phyloP scores from a whole-genome alignment of 768 basidiomycete genomes.

The Scleroderma citrinum region DNA sequence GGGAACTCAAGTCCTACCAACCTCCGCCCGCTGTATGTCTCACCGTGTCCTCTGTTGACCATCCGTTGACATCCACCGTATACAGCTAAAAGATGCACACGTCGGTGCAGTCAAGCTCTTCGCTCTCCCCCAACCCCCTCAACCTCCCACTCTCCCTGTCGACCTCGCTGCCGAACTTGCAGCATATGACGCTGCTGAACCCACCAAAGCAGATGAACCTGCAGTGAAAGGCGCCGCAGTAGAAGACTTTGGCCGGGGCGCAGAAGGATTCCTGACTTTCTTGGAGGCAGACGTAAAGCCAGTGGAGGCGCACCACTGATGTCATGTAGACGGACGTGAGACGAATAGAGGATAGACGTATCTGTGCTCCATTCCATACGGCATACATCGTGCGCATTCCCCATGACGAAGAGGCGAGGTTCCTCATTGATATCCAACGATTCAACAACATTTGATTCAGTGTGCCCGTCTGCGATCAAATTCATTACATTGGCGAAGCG shows the following conservation, averaged over 20 bases:
- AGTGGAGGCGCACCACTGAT: slow-evolving; percentile 50
- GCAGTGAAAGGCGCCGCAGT: slow-evolving; percentile 24
- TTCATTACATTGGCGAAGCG: no score
- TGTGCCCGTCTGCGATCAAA: background rate
- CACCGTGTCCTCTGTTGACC: background rate
- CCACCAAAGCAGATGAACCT: slow-evolving; percentile 44
- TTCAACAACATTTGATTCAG: no score
- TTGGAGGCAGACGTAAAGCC: slow-evolving; percentile 77
- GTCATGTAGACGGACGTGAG: background rate
- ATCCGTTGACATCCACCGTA: background rate
- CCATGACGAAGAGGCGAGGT: background rate
- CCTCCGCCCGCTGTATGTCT: slow-evolving; percentile 61
- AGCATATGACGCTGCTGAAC: slow-evolving; percentile 81
- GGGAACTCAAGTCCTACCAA: slow-evolving; percentile 88
- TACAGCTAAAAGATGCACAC: slow-evolving; percentile 84
- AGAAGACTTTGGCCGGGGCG: slow-evolving; percentile 35
- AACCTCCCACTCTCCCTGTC: slow-evolving; percentile 66
- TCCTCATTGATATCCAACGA: background rate
- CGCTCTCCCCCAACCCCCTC: slow-evolving; percentile 67
- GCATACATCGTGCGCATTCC: background rate
- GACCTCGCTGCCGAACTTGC: slow-evolving; percentile 87
- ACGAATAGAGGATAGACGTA: background rate
- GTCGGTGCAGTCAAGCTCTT: slow-evolving; percentile 83
- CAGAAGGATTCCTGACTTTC: slow-evolving; percentile 74
- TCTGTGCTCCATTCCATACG: background rate